phyloP scores from a whole-genome alignment of 768 basidiomycete genomes.

The Boletus eberwhitei region DNA sequence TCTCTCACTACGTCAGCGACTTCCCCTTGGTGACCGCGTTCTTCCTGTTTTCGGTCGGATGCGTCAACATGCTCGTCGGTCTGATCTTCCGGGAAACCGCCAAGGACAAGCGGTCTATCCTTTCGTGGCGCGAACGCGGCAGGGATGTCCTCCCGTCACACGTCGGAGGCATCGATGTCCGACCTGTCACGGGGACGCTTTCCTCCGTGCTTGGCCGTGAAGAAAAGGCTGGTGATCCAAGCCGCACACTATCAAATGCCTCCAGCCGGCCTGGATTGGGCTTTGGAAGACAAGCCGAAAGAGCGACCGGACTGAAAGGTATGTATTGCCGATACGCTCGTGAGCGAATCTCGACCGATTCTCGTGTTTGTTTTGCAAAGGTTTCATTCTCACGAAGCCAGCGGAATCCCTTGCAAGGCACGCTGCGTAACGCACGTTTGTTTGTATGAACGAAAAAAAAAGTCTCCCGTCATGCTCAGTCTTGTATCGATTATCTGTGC shows the following conservation, averaged over 20 bases:
- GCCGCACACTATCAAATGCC: conserved; percentile 13
- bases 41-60: conserved; percentile 80
- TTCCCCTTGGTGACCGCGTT: conserved; percentile 87
- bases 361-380: conserved; percentile 25
- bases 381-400: conserved; percentile 57
- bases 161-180: conserved; percentile 22
- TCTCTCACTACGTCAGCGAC: conserved; percentile 74
- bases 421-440: conserved; percentile 3
- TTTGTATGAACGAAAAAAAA: background rate
- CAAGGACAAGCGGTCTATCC: conserved; percentile 64
- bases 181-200: conserved; percentile 12
- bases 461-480: background rate
- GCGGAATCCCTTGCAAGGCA: conserved; percentile 56
- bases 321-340: conserved; percentile 10
- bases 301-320: conserved; percentile 67
- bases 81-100: conserved; percentile 72
- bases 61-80: conserved; percentile 77
- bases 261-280: conserved; percentile 52
- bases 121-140: conserved; percentile 58
- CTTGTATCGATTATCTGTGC: conserved; percentile 1
- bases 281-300: conserved; percentile 81
- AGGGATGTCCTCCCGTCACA: conserved; percentile 55
- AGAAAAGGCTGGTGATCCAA: conserved; percentile 8
- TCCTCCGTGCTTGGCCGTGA: conserved; percentile 10
- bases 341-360: background rate